Base-by-base conservation (phyloP, 495 filamentous ascomycete species). In the Penicillium soppii region DNA sequence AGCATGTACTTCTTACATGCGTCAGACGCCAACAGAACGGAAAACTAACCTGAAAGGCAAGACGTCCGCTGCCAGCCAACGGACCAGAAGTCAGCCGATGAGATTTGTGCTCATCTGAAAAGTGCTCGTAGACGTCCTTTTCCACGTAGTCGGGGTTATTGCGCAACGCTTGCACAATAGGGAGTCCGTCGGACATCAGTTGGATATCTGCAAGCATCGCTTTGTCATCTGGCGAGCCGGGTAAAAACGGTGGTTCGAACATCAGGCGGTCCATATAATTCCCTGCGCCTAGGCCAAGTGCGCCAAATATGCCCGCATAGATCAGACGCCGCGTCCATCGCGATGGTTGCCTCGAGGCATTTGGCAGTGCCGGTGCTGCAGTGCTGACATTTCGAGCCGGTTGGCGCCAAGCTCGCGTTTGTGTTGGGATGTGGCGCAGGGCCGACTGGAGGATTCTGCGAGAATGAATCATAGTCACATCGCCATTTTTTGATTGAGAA, bases 121-220 rank as follows among this genome's bases (percentile, higher is more conserved):
- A 67, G 42, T 72, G 71, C 21, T 70, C 63, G 67, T 88, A 87
- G 25, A 83, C 83, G 21, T 79, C 75, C 60, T 54, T 57, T 48
- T 79, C 78, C 33, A 67, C 64, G 67, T 76, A 87, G 30, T 68
- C 63, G 7, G 82, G 78, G 64, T 86, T 67, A 12, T 62, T 41
- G n/a, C 72, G 68, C 23, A 88, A 69, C 20, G 70, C 58, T 49
- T 71, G 59, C 17, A 88, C 81, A 48, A 86, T 60, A 10, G 82
- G 78, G 1, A 85, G 69, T 32, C 61, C 54, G 20, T 74, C 68
- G 38, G 65, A 68, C 20, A 54, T 36, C 1, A 37, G 47, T 9
- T 63, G 43, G n/a, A 75, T 62, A 12, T 49, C 43, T 29, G 61
- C 43, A 20, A 74, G 22, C 40, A 46, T 43, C 9, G 23, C 16